Evolutionary conservation across 225 moss, liverwort and hornwort species (phyloP), one percentile per base, ranked within the genome.

Genomic region (Sphagnum contortum): DNA sequence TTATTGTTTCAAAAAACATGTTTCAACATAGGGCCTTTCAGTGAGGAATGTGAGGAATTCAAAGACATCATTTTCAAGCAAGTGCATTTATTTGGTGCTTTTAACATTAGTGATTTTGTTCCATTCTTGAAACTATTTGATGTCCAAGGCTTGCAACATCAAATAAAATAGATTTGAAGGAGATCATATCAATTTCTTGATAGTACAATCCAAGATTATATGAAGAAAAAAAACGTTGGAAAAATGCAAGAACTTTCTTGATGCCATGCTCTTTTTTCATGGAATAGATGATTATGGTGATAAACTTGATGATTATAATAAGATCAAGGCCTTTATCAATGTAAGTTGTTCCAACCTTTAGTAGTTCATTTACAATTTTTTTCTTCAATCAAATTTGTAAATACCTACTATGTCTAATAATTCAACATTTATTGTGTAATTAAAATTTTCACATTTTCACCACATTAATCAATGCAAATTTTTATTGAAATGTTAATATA

Each of bases 31-130:
- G 51, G 67, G 5, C 13, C 45, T 8, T 60, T 56, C 12, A 44
- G 9, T 13, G 55, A 11, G 14, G 70, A 67, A 14, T 61, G 46
- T 12, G 6, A 1, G 8, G 76, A 74, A 13, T 76, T 79, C 48
- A 64, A 12, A 45, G 55, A 70, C 45, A 45, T 57, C 2, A 9
- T 73, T 0, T 45, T 46, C 48, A 74, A 70, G 45, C 11, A 50
- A 3, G 63, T 67, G 65, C 62, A 49, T 45, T 65, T 86, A 5
- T 8, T 72, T 5, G 85, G 81, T 2, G 69, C 49, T 13, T 70
- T 86, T 59, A 86, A 86, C 63, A 44, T 86, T 4, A 64, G 76
- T 48, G 85, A 86, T 60, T 81, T 44, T 48, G 71, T 86, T 6
- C 85, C 81, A 44, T 76, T 48, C 49, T 70, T 85, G 12, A 75